Base-by-base conservation (phyloP, 2,329 filamentous ascomycete species). In the Beauveria sp. region DNA sequence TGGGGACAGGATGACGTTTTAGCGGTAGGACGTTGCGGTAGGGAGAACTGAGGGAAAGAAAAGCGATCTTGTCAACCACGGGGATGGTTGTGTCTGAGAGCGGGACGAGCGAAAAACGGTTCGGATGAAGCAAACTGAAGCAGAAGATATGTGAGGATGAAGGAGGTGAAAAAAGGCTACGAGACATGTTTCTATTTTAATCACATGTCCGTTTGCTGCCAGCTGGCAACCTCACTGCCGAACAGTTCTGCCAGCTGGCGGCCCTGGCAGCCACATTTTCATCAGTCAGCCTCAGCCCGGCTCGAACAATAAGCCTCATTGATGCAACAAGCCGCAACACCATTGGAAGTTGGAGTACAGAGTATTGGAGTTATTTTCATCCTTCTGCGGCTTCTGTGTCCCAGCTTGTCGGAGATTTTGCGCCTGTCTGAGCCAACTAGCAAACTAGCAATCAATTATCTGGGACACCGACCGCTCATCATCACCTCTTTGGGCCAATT, bases 1-100 rank as follows among this genome's bases (percentile, higher is more conserved):
- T 70, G 69, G 69, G 62, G 66, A 67, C 64, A 63, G 63, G 66
- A 71, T 71, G 69, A 71, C 69, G 69, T 63, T 30, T 62, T 59
- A 22, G 56, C 30, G 24, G 61, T 69, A 67, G 65, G 61, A 52
- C 52, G 30, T 62, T 54, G 60, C 14, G 22, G 52, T 2, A 18
- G 53, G n/a, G 34, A 50, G 26, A n/a, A 43, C 16, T 6, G 38
- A 24, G 28, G 46, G 42, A 46, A 54, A 50, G 38, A 46, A 45
- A 30, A 51, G 30, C 34, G 34, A 38, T 38, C 12, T 14, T 16
- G 34, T 12, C 34, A 14, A 52, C 26, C 30, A 22, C 28, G 43
- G 34, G 0, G 34, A 38, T 38, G 34, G 20, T 38, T 38, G 18
- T 59, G 26, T 45, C 50, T 14, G n/a, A 20, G 57, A 34, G n/a